Percentiles rank a stretch among this genome's conserved stretches.
Conservation (phyloP, 169 alveolate genomes). For the Haemoproteus tartakovskyi region DNA sequence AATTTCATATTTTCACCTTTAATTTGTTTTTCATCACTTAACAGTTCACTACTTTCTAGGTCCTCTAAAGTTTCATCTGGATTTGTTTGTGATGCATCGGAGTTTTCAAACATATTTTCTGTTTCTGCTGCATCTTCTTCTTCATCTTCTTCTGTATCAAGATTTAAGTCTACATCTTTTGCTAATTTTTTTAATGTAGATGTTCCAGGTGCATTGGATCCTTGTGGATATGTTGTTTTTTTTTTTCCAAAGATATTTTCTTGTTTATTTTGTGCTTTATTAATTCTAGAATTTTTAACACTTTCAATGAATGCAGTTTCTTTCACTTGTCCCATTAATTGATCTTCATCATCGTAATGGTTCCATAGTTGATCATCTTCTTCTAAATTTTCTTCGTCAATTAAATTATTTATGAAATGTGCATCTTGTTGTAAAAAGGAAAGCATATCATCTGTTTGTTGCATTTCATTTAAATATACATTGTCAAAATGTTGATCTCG, state of each 20-base stretch:
- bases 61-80: too few relatives aligned
- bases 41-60: too few relatives aligned
- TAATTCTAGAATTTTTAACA: neutral
- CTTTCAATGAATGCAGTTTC: neutral
- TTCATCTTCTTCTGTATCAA: too few relatives aligned
- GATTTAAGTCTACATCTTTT: too few relatives aligned
- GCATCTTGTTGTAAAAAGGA: slow-evolving; percentile 30
- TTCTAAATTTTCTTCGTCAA: slow-evolving; percentile 13
- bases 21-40: too few relatives aligned
- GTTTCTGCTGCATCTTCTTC: too few relatives aligned
- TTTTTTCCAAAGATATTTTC: neutral
- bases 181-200: too few relatives aligned
- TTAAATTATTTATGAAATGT: slow-evolving; percentile 2
- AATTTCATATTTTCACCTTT: too few relatives aligned
- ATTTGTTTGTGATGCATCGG: too few relatives aligned
- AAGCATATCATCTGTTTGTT: neutral
- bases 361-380: slow-evolving; percentile 8
- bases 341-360: neutral
- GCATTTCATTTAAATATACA: slow-evolving; percentile 9
- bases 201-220: neutral
- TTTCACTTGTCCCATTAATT: neutral
- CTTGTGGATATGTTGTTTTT: neutral
- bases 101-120: too few relatives aligned
- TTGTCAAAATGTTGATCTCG: slow-evolving; percentile 36
- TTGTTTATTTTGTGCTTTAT: too few relatives aligned